Evolutionary conservation across 2,329 filamentous ascomycete genomes (phyloP), one percentile per base, ranked within the genome.

Genomic region (Peltaster fructicola): DNA sequence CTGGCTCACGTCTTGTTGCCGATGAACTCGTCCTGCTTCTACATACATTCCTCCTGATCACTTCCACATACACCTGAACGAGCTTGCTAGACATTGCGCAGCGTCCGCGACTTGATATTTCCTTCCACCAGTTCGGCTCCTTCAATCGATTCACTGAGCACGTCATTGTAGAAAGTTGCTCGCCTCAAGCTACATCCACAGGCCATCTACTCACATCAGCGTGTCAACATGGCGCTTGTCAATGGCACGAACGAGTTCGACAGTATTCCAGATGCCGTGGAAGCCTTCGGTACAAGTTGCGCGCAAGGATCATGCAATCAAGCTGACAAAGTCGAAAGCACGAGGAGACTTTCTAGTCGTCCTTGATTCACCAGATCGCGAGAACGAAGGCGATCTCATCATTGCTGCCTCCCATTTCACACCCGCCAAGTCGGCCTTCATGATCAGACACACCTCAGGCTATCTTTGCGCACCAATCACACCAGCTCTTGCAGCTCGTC

Each of bases 381-480:
- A 98, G 54, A 98, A 98, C 53, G 88, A 98, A 65, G 88, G 84
- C 52, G 88, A 98, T 57, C 69, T 98, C 23, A 93, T 95, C 53
- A 90, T 95, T 47, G 80, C 88, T 38, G 85, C 82, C 34, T 61
- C 81, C 38, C 66, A 76, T 43, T 59, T 93, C 36, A 92, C 85
- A 6, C 65, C 82, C 13, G 67, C 78, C 37, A 85, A 95, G 56
- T 90, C 91, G 73, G 80, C 82, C 43, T 98, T 93, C 61, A 74
- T 98, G 66, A 69, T 98, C 52, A 80, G 82, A 44, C 71, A 92
- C 61, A 77, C 78, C 21, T 68, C 80, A 3, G 88, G 88, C 47
- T 71, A 85, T 46, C 74, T 98, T 57, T 95, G 88, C 68, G 78
- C 77, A 0, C 85, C 88, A 9, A 63, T 95, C 32, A 62, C 69